Conservation (phyloP, 768 basidiomycete species). For the Podaxis carcinomalis region DNA sequence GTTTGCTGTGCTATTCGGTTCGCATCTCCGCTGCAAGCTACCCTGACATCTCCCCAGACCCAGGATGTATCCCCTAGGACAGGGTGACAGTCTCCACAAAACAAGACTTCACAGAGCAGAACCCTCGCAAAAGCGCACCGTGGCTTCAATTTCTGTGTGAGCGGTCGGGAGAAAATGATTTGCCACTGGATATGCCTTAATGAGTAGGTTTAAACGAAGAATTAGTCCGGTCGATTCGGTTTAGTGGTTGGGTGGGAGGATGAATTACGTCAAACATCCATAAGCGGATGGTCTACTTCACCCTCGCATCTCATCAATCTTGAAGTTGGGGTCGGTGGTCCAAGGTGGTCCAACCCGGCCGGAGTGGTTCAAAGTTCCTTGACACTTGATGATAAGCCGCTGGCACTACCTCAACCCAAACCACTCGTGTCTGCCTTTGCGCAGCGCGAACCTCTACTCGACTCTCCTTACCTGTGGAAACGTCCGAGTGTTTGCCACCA, state of each 20-base stretch:
- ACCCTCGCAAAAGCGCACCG: not conserved
- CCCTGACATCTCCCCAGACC: not conserved
- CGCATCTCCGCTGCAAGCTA: not conserved
- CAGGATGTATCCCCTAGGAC: not conserved
- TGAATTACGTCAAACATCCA: conserved; percentile 8
- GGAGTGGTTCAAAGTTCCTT: conserved; percentile 2
- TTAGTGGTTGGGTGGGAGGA: not conserved
- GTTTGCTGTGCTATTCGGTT: conserved; percentile 7
- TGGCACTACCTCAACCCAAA: conserved; percentile 7
- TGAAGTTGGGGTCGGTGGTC: not conserved
- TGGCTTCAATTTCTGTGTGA: not conserved
- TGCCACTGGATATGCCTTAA: not conserved
- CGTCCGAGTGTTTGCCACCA: not conserved
- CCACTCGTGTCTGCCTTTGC: conserved; percentile 5
- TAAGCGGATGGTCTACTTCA: not conserved
- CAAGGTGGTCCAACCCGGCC: not conserved
- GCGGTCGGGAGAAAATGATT: not conserved
- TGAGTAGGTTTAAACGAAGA: not conserved
- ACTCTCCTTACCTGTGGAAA: conserved; percentile 8
- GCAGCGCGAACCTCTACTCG: conserved; percentile 4
- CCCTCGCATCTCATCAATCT: conserved; percentile 7
- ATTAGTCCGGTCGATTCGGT: conserved; percentile 6
- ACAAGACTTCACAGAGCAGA: not conserved
- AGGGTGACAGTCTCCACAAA: not conserved
- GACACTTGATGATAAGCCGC: conserved; percentile 3